Conservation (phyloP, 2,329 filamentous ascomycete genomes). For the Sclerotinia glacialis region DNA sequence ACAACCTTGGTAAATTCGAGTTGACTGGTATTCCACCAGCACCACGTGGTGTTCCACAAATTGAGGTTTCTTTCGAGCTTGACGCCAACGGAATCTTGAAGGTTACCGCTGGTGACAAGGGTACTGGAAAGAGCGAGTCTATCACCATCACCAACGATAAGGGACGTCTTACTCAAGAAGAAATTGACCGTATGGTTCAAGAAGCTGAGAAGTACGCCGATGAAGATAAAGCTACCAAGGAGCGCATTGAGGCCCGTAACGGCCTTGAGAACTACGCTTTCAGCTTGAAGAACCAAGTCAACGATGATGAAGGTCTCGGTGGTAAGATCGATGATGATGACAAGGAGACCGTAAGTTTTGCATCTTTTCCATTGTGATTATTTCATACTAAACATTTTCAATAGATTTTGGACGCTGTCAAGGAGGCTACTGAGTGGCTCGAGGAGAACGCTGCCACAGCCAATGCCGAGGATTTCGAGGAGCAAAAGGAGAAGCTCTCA, state of each 20-base stretch:
- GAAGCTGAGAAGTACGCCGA: conserved; percentile 99
- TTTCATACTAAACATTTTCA: conserved; percentile 43
- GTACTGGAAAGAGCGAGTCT: conserved; percentile 92
- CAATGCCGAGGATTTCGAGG: conserved; percentile 90
- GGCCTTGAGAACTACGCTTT: conserved; percentile 98
- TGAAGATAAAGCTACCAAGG: conserved; percentile 96
- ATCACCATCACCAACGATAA: conserved; percentile 99
- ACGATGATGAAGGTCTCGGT: conserved; percentile 92
- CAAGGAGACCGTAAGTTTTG: conserved; percentile 78
- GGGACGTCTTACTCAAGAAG: conserved; percentile 91
- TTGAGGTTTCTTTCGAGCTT: conserved; percentile 96
- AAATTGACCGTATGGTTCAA: conserved; percentile 98
- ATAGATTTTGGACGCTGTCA: conserved; percentile 86
- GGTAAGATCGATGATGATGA: conserved; percentile 98
- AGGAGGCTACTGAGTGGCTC: conserved; percentile 96
- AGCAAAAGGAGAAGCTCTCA: conserved; percentile 99
- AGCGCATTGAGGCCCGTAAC: conserved; percentile 96
- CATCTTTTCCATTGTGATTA: neutral
- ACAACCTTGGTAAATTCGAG: conserved; percentile 96
- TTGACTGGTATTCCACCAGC: conserved; percentile 93
- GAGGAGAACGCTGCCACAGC: conserved; percentile 89
- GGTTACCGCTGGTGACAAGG: conserved; percentile 95
- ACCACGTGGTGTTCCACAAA: conserved; percentile 94
- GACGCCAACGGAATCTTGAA: conserved; percentile 98
- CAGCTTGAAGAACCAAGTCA: conserved; percentile 98